These are phyloP conservation scores for Daedalea quercina DNA, from an alignment of 768 basidiomycete genomes.

Conservation along the genomic window DNA sequence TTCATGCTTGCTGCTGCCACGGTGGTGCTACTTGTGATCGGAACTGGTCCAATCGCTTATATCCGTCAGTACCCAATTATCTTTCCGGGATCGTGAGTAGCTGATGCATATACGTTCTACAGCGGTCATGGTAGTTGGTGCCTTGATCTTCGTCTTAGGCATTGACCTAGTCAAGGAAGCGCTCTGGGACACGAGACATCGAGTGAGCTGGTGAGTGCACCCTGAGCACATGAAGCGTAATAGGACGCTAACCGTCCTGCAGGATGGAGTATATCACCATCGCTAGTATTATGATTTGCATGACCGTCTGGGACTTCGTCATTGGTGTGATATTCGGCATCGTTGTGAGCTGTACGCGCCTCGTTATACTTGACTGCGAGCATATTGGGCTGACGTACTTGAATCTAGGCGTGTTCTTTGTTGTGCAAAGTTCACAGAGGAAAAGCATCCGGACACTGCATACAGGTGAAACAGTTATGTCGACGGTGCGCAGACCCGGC, in stretches of 20 bases:
- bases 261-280: slow-evolving; percentile 82
- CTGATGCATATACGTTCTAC: neutral
- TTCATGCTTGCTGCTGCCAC: slow-evolving; percentile 80
- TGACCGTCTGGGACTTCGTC: slow-evolving; percentile 95
- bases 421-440: slow-evolving; percentile 88
- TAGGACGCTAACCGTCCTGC: slow-evolving; percentile 7
- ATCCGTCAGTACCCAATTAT: slow-evolving; percentile 56
- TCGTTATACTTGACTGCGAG: neutral
- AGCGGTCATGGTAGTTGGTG: slow-evolving; percentile 90
- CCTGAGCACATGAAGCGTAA: neutral
- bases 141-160: slow-evolving; percentile 90
- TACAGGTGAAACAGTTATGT: slow-evolving; percentile 79
- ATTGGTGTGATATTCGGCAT: slow-evolving; percentile 91
- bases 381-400: neutral
- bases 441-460: slow-evolving; percentile 79
- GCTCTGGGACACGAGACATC: slow-evolving; percentile 89
- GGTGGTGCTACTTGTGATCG: slow-evolving; percentile 63
- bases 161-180: slow-evolving; percentile 95
- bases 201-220: slow-evolving; percentile 62
- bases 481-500: slow-evolving; percentile 85
- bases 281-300: slow-evolving; percentile 78
- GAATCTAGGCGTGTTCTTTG: slow-evolving; percentile 80
- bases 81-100: neutral
- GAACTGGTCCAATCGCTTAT: slow-evolving; percentile 85
- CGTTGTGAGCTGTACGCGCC: slow-evolving; percentile 71